These are phyloP conservation scores for Dactylellina haptotyla DNA, from an alignment of 2,329 filamentous ascomycete species.

Conservation along the genomic window DNA sequence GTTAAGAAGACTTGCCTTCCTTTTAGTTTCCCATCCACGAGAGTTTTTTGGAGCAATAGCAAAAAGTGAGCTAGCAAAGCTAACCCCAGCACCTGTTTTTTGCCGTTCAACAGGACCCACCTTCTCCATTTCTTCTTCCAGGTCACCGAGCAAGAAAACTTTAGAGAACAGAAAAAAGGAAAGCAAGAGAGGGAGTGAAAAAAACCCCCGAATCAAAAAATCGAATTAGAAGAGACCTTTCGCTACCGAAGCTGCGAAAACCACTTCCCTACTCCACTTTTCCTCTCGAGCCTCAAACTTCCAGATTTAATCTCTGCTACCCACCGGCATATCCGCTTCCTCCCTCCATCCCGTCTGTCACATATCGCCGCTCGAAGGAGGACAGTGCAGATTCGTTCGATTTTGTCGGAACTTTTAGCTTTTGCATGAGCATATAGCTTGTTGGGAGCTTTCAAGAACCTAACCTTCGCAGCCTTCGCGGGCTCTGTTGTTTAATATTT, in stretches of 20 bases:
- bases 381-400: too few relatives aligned
- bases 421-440: conserved; percentile 2
- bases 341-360: too few relatives aligned
- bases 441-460: conserved; percentile 12
- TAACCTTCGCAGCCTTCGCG: background rate
- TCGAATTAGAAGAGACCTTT: conserved; percentile 14
- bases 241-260: conserved; percentile 26
- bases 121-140: conserved; percentile 46
- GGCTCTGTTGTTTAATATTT: background rate
- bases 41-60: conserved; percentile 26
- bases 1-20: background rate
- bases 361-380: too few relatives aligned
- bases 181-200: background rate
- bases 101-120: conserved; percentile 54
- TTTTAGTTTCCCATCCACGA: conserved; percentile 21
- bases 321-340: too few relatives aligned
- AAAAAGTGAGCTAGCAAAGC: conserved; percentile 37
- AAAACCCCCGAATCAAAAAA: conserved; percentile 5
- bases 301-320: background rate
- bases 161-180: conserved; percentile 4
- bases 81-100: conserved; percentile 51
- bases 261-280: conserved; percentile 29
- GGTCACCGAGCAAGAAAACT: conserved; percentile 19
- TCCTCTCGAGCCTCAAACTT: conserved; percentile 29
- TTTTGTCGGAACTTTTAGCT: too few relatives aligned